Percentiles rank a stretch among this genome's conserved stretches.
Evolutionary conservation across 2,329 filamentous ascomycete species (phyloP).

Genomic region (Alternaria angustiovoidea): DNA sequence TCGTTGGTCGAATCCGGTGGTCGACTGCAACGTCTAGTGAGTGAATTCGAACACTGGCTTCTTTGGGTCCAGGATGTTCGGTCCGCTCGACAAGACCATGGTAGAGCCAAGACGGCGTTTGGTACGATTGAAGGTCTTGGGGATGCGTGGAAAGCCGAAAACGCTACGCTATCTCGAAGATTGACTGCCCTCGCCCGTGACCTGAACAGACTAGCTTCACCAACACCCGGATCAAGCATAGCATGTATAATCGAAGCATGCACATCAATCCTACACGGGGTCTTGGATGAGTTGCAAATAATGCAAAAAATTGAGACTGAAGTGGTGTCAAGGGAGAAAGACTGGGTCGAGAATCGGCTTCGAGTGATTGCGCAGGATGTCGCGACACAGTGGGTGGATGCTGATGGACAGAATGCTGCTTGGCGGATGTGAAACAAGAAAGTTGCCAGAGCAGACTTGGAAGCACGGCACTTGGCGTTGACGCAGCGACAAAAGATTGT

Average conservation of each 20-base stretch:
- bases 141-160: constrained; percentile 47
- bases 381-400: constrained; percentile 18
- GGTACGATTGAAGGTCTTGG: constrained; percentile 41
- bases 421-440: constrained; percentile 34
- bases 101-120: constrained; percentile 14
- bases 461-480: not conserved
- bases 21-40: constrained; percentile 40
- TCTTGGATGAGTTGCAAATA: constrained; percentile 44
- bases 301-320: constrained; percentile 46
- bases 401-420: constrained; percentile 22
- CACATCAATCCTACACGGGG: constrained; percentile 39
- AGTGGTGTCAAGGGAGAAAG: constrained; percentile 43
- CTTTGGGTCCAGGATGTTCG: constrained; percentile 40
- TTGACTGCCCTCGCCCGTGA: constrained; percentile 43
- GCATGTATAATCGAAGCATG: constrained; percentile 40
- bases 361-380: constrained; percentile 35
- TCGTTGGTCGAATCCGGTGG: constrained; percentile 44
- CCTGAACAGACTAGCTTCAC: constrained; percentile 40
- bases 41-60: constrained; percentile 46
- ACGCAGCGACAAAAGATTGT: not conserved
- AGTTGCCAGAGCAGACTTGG: not conserved
- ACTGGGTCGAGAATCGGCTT: constrained; percentile 48
- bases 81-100: constrained; percentile 24
- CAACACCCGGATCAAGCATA: constrained; percentile 45
- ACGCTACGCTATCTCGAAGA: constrained; percentile 45